phyloP scores from a whole-genome alignment of 2,329 filamentous ascomycete species.

The Hansfordia pulvinata region DNA sequence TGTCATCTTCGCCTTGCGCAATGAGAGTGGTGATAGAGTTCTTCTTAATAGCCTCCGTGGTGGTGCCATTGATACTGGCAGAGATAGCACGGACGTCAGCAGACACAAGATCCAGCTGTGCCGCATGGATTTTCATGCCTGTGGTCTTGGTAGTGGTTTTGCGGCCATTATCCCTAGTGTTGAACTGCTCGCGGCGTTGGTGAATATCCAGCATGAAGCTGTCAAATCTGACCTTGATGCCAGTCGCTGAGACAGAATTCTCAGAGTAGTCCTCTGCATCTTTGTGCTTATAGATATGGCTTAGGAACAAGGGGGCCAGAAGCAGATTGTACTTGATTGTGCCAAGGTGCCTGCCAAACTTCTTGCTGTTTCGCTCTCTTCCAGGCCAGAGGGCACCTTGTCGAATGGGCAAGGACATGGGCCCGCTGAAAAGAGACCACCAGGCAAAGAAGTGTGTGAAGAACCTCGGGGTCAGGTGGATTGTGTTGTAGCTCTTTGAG shows the following conservation, averaged over 20 bases:
- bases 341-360: conserved; percentile 92
- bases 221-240: conserved; percentile 90
- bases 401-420: conserved; percentile 86
- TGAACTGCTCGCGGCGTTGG: conserved; percentile 84
- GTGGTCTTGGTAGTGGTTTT: conserved; percentile 71
- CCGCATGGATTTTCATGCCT: conserved; percentile 90
- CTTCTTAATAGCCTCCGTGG: conserved; percentile 59
- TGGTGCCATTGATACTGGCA: conserved; percentile 73
- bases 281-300: conserved; percentile 97
- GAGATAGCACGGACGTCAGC: conserved; percentile 91
- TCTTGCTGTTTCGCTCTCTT: conserved; percentile 93
- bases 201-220: conserved; percentile 97
- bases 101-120: conserved; percentile 80
- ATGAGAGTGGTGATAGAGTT: conserved; percentile 36
- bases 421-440: conserved; percentile 93
- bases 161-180: conserved; percentile 62
- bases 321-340: conserved; percentile 97
- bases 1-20: conserved; percentile 38
- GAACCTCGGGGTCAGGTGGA: conserved; percentile 87
- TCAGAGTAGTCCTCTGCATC: conserved; percentile 78
- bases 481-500: conserved; percentile 88
- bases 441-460: conserved; percentile 97
- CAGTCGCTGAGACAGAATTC: conserved; percentile 72
- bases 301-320: conserved; percentile 83
- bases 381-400: conserved; percentile 88